Evolutionary conservation across 768 basidiomycete genomes (phyloP).

Genomic region (Pisolithus orientalis): DNA sequence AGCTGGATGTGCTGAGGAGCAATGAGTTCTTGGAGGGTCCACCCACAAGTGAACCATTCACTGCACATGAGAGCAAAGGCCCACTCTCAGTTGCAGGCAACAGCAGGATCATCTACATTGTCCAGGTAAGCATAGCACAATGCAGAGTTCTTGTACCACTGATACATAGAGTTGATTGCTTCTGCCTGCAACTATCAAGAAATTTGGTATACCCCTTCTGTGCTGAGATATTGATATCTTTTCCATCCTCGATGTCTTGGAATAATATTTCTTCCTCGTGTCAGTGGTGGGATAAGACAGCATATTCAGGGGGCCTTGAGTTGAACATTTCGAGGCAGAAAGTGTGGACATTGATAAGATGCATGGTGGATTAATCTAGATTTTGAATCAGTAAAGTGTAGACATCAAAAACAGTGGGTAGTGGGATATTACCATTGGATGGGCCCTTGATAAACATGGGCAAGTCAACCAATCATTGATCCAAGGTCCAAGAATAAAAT

Average conservation of each 20-base stretch:
- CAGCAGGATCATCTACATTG: slow-evolving; percentile 9
- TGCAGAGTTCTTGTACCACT: slow-evolving; percentile 24
- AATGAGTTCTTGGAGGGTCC: slow-evolving; percentile 26
- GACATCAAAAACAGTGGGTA: not conserved
- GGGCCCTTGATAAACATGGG: not conserved
- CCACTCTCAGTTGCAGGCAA: not conserved
- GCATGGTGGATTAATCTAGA: not conserved
- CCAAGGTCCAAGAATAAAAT: too few species aligned
- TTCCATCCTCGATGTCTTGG: slow-evolving; percentile 15
- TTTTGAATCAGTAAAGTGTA: not conserved
- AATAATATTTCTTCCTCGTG: slow-evolving; percentile 19
- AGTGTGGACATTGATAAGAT: not conserved
- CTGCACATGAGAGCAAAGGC: slow-evolving; percentile 11
- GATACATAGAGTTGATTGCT: slow-evolving; percentile 29
- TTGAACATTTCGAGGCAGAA: not conserved
- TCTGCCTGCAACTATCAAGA: slow-evolving; percentile 12
- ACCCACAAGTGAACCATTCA: slow-evolving; percentile 27
- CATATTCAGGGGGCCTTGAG: slow-evolving; percentile 7
- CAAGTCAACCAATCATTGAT: not conserved
- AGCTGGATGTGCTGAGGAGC: slow-evolving; percentile 23
- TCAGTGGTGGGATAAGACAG: slow-evolving; percentile 26
- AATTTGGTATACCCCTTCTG: slow-evolving; percentile 22
- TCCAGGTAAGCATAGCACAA: slow-evolving; percentile 25
- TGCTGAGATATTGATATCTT: slow-evolving; percentile 1
- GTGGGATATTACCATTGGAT: not conserved